Evolutionary conservation across 2,329 filamentous ascomycete genomes (phyloP), one percentile per base, ranked within the genome.

Genomic region (Aspergillus quadricinctus): DNA sequence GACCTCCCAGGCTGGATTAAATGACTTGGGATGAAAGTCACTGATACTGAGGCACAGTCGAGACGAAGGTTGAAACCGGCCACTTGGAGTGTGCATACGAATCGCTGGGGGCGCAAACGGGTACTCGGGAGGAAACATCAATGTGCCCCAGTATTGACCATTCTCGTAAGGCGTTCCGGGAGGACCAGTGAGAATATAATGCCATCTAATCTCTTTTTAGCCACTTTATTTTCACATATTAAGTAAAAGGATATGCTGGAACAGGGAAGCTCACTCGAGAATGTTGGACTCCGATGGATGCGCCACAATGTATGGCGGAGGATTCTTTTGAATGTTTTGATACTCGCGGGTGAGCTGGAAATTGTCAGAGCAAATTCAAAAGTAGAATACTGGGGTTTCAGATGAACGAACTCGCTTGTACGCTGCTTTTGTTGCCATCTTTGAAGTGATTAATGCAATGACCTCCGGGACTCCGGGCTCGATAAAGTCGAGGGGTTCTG

Each of bases 1-100:
- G 7, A 99, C 94, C 70, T 96, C 93, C 94, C 94, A 99, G 1
- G 94, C 92, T 1, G 94, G 94, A 72, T 99, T 99, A 80, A 97
- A 99, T 28, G 89, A 93, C 74, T 96, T 96, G 3, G 94, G 94
- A 72, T 99, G 94, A 77, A 97, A 99, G 72, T 99, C 94, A 66
- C 88, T 93, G 68, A 99, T 99, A 70, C 90, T 95, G 49, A 99
- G 87, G 69, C 94, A 99, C 23, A 99, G 85, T 50, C 94, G 85
- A 14, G 91, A 92, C 1, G 89, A 94, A 2, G 92, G 91, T 72
- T 96, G 91, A 78, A 99, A 99, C 69, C 94, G 90, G 57, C 94
- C 94, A 11, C 88, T 93, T 1, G 94, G 94, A 0, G 94, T 99
- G 80, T 97, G 94, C 94, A 99, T 99, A 70, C 93, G 91, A 75